Conservation (phyloP, 371 early-diverging fungal species). For the Phascolomyces articulosus region DNA sequence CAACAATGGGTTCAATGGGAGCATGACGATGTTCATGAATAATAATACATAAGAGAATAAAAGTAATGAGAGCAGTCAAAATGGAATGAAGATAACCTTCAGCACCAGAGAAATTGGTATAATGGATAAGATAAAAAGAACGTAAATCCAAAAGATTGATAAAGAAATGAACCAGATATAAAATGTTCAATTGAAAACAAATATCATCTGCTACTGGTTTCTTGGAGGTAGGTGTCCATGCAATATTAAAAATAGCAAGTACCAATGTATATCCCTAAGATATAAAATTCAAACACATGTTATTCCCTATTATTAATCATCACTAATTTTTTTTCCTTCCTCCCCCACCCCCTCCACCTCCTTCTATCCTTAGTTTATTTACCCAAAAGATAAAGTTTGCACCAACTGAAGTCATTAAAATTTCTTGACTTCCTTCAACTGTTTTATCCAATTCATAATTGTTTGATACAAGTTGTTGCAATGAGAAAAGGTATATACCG, state of each 20-base stretch:
- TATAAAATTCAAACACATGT: no score
- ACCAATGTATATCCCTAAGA: constrained; percentile 27
- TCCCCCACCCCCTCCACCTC: no score
- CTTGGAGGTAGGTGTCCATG: constrained; percentile 16
- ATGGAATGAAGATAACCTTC: constrained; percentile 32
- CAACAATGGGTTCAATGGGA: constrained; percentile 28
- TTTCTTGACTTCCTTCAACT: constrained; percentile 19
- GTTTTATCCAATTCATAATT: constrained; percentile 16
- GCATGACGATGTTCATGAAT: constrained; percentile 38
- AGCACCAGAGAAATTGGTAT: constrained; percentile 12
- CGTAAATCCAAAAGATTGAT: constrained; percentile 29
- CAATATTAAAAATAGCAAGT: constrained; percentile 23
- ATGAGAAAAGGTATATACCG: constrained; percentile 6
- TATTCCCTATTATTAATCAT: not conserved
- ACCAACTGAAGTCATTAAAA: constrained; percentile 5
- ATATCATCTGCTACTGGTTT: constrained; percentile 24
- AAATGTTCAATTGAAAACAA: constrained; percentile 32
- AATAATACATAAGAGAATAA: constrained; percentile 22
- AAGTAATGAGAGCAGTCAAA: constrained; percentile 8
- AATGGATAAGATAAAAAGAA: constrained; percentile 34
- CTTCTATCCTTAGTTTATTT: no score
- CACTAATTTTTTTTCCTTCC: not conserved
- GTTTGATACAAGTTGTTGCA: constrained; percentile 1
- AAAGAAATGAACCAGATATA: constrained; percentile 29
- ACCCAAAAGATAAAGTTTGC: constrained; percentile 25